Base-by-base conservation (phyloP, 1,139 yeast genomes). In the Magnusiomyces clavatus region DNA sequence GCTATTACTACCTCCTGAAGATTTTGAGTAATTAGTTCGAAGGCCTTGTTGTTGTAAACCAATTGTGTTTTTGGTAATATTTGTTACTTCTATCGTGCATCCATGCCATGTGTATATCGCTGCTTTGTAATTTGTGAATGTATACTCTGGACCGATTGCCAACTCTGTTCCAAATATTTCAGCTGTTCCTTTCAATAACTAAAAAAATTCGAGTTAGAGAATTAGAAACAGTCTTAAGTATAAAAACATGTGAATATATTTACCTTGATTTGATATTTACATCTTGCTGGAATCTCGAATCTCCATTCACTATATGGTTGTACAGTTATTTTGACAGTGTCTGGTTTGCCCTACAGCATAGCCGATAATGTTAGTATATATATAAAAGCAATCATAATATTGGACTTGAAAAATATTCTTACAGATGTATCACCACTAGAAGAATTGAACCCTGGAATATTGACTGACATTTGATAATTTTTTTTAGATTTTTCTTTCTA, bases 91-190 rank as follows among this genome's bases (percentile, higher is more conserved):
- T 36, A 74, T 69, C 59, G 70, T 72, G 49, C 79, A 73, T 6
- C 78, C 76, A 11, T 80, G 71, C 73, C 78, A 71, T 61, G 97
- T 69, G 73, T 77, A 76, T 53, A 92, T 56, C 59, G 81, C 75
- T 13, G 49, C 54, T 64, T 81, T 77, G 68, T 83, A 64, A 55
- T 92, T 76, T 63, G 74, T 64, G 71, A 83, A 76, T 51, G 75
- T 65, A 60, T 86, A 77, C 24, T 82, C 86, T 0, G 78, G 76
- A 55, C 86, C 88, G 38, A 75, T 71, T 2, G 97, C 87, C 37
- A 92, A 75, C 64, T 92, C 98, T 2, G 97, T 88, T 24, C 98
- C 98, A 69, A 86, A 88, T 17, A 90, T 77, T 68, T 92, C 98
- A 1, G 87, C 96, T 1, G 83, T 76, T 1, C 98, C 98, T 6